Evolutionary conservation across 257 asterid species (phyloP).

Genomic region (Misopates orontium): DNA sequence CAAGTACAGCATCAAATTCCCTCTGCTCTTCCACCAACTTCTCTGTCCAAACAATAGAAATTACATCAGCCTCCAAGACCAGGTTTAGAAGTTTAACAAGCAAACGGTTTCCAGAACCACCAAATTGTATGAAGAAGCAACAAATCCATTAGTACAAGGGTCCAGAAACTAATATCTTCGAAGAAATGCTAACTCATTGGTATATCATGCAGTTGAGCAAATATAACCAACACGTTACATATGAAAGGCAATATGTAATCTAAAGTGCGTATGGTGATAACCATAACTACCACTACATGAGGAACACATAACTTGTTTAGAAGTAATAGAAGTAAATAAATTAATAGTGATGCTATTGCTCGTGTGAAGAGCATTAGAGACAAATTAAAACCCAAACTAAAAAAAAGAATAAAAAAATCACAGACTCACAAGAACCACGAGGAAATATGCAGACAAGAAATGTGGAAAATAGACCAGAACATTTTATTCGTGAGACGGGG

Average conservation of each 20-base stretch:
- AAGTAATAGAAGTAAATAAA: slow-evolving; percentile 9
- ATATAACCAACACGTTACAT: too few species aligned
- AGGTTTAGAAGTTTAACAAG: slow-evolving; percentile 28
- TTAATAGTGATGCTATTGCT: neutral
- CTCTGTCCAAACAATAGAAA: slow-evolving; percentile 56
- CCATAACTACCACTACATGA: too few species aligned
- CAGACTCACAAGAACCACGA: neutral
- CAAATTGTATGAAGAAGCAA: neutral
- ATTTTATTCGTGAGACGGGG: slow-evolving; percentile 8
- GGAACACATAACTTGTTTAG: neutral
- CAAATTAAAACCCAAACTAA: neutral
- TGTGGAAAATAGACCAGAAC: neutral
- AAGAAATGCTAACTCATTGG: too few species aligned
- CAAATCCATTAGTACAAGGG: neutral
- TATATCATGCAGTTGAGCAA: too few species aligned
- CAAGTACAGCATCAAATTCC: slow-evolving; percentile 81
- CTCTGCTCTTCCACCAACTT: slow-evolving; percentile 80
- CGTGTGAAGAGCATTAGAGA: neutral
- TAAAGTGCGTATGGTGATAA: too few species aligned
- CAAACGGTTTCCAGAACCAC: slow-evolving; percentile 10
- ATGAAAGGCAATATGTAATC: too few species aligned
- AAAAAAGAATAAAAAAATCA: neutral
- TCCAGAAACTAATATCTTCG: too few species aligned
- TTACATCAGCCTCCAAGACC: slow-evolving; percentile 34
- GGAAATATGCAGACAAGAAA: slow-evolving; percentile 14